Evolutionary conservation across 805 yeast species (phyloP).

Genomic region (Cyberlindnera meyerae): DNA sequence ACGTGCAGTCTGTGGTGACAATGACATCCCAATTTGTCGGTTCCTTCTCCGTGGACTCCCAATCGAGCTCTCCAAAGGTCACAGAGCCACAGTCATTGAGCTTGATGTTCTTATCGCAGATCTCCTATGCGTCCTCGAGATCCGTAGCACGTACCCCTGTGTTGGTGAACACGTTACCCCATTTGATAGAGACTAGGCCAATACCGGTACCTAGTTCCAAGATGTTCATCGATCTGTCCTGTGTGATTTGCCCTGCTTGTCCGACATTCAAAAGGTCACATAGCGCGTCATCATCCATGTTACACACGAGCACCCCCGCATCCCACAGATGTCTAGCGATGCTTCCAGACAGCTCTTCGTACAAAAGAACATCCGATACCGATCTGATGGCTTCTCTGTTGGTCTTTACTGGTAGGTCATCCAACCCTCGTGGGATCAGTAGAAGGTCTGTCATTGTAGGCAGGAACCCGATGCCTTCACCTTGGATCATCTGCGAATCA

Average conservation of each 20-base stretch:
- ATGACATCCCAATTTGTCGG: slow-evolving; percentile 32
- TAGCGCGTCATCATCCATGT: slow-evolving; percentile 6
- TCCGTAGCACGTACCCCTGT: slow-evolving; percentile 31
- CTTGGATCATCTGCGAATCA: slow-evolving; percentile 1
- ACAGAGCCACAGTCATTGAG: slow-evolving; percentile 11
- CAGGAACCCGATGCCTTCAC: slow-evolving; percentile 8
- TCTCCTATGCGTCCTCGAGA: slow-evolving; percentile 33
- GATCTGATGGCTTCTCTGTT: slow-evolving; percentile 17
- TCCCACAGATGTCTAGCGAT: slow-evolving; percentile 43
- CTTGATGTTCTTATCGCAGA: slow-evolving; percentile 30
- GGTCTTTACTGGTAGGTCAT: slow-evolving; percentile 16
- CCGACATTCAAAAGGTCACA: slow-evolving; percentile 3
- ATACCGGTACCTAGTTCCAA: slow-evolving; percentile 42
- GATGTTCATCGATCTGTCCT: slow-evolving; percentile 14
- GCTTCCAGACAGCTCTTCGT: slow-evolving; percentile 36
- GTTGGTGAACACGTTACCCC: slow-evolving; percentile 21
- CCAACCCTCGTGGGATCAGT: slow-evolving; percentile 10
- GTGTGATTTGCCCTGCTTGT: background rate
- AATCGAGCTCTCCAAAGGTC: slow-evolving; percentile 31
- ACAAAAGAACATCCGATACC: slow-evolving; percentile 12
- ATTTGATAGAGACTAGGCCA: slow-evolving; percentile 33
- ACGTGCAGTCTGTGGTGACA: slow-evolving; percentile 38
- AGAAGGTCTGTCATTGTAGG: slow-evolving; percentile 17
- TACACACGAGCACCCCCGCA: slow-evolving; percentile 28
- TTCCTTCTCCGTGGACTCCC: slow-evolving; percentile 27